Evolutionary conservation across 1,139 yeast genomes (phyloP).

Genomic region (Taphrina sp.): DNA sequence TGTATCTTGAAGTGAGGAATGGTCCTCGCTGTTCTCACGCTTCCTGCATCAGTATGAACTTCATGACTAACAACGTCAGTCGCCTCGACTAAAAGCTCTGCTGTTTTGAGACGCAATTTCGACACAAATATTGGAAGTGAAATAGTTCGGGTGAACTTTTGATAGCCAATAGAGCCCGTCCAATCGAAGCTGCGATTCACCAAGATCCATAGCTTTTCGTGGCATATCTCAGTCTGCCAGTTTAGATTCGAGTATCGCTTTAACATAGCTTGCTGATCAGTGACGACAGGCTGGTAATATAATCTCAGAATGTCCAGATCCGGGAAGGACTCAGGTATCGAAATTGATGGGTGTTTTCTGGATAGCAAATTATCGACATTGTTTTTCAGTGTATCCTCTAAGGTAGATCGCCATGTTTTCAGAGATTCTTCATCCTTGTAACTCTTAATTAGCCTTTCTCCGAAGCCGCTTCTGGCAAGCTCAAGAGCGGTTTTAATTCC

Average conservation of each 20-base stretch:
- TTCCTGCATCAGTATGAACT: too few species aligned
- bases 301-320: constrained; percentile 12
- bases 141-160: constrained; percentile 17
- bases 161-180: constrained; percentile 14
- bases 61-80: too few species aligned
- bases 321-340: constrained; percentile 36
- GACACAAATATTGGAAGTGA: constrained; percentile 20
- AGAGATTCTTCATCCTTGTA: background rate
- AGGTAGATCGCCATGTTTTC: constrained; percentile 34
- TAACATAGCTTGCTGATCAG: background rate
- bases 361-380: constrained; percentile 33
- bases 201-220: background rate
- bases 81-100: background rate
- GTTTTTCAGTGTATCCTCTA: constrained; percentile 24
- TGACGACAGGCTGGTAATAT: constrained; percentile 36
- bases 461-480: constrained; percentile 13
- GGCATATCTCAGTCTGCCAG: background rate
- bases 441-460: constrained; percentile 3
- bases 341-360: constrained; percentile 32
- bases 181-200: constrained; percentile 5
- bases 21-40: background rate
- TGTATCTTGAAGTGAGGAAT: background rate
- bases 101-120: background rate
- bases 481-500: constrained; percentile 41
- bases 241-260: background rate